These are phyloP conservation scores for Emmonsiellopsis sp. DNA, from an alignment of 2,329 filamentous ascomycete species.

Conservation along the genomic window DNA sequence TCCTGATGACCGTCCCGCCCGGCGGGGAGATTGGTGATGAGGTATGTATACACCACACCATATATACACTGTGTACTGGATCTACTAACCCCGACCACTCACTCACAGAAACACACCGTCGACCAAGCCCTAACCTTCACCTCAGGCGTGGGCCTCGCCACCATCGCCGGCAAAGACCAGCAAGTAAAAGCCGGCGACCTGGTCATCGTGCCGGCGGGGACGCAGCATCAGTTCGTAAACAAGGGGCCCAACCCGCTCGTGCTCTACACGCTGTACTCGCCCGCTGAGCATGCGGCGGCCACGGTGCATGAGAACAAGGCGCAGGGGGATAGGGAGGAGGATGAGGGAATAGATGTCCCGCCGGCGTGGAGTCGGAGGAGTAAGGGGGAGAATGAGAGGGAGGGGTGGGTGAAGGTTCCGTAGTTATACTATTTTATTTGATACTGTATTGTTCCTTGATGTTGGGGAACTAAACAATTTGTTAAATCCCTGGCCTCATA, in stretches of 20 bases:
- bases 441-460: no score
- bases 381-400: conserved; percentile 50
- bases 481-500: background rate
- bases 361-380: conserved; percentile 50
- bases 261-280: conserved; percentile 54
- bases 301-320: conserved; percentile 56
- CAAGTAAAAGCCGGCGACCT: conserved; percentile 47
- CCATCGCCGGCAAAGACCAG: conserved; percentile 51
- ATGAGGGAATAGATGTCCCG: conserved; percentile 51
- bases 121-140: conserved; percentile 60
- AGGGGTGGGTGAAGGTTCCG: conserved; percentile 37
- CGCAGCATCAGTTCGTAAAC: conserved; percentile 58
- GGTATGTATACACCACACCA: conserved; percentile 32
- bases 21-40: conserved; percentile 59
- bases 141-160: conserved; percentile 49
- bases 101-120: conserved; percentile 42
- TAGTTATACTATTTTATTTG: no score
- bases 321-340: conserved; percentile 54
- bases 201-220: conserved; percentile 56
- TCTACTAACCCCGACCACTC: background rate
- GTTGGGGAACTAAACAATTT: background rate
- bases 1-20: conserved; percentile 56
- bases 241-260: conserved; percentile 51
- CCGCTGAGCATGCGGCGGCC: conserved; percentile 52
- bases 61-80: background rate